Percentiles rank a stretch among this genome's conserved stretches.
Conservation (phyloP, 2,329 filamentous ascomycete species). For the Aspergillus intermedius region DNA sequence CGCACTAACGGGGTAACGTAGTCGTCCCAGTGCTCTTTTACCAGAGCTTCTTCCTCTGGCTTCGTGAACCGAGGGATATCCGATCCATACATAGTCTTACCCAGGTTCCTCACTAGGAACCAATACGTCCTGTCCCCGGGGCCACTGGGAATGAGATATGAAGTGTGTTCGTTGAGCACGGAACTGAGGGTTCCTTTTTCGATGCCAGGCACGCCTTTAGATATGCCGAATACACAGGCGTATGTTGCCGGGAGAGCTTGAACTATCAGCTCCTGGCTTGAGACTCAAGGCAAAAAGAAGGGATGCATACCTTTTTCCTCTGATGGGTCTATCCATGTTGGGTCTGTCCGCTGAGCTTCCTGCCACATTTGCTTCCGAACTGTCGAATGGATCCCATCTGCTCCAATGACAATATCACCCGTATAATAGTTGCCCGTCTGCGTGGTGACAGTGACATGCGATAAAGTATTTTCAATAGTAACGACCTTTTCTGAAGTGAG, state of each 20-base stretch:
- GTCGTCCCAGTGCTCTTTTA: conserved; percentile 10
- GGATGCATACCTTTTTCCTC: conserved; percentile 8
- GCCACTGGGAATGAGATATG: conserved; percentile 13
- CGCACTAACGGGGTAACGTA: conserved; percentile 12
- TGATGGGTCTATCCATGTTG: conserved; percentile 11
- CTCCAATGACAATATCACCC: conserved; percentile 35
- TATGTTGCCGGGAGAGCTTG: conserved; percentile 17
- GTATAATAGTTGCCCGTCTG: conserved; percentile 6
- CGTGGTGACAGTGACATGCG: conserved; percentile 7
- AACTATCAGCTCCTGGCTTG: not conserved
- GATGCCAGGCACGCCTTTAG: conserved; percentile 6
- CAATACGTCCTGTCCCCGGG: conserved; percentile 17
- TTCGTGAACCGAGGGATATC: conserved; percentile 18
- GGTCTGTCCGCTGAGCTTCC: conserved; percentile 6
- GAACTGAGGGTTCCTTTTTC: conserved; percentile 9
- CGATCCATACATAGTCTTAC: conserved; percentile 9
- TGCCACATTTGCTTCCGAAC: conserved; percentile 29
- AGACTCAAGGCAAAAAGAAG: not conserved
- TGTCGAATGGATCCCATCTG: conserved; percentile 38
- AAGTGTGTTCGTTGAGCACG: conserved; percentile 13
- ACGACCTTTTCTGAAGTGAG: conserved; percentile 11
- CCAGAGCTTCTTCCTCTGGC: conserved; percentile 13
- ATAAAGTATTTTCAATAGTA: conserved; percentile 1
- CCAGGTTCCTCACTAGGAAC: conserved; percentile 17
- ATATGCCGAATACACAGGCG: conserved; percentile 23